phyloP scores from a whole-genome alignment of 176 grass and related monocot species.

The Hsuehochloa calcarea region DNA sequence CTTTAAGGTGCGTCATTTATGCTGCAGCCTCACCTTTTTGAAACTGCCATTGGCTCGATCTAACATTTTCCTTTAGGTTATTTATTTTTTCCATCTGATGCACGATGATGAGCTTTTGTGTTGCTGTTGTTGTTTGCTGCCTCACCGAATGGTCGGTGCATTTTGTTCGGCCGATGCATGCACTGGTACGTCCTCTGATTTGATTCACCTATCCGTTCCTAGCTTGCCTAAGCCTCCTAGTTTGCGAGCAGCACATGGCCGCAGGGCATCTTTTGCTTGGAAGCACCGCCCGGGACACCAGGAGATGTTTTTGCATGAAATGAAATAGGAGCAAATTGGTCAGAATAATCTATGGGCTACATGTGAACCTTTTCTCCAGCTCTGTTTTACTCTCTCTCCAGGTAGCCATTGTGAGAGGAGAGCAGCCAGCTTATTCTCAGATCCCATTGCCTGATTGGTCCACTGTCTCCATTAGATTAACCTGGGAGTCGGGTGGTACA shows the following conservation, averaged over 20 bases:
- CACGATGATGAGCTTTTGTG: neutral
- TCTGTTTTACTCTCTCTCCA: neutral
- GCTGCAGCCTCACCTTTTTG: neutral
- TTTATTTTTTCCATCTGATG: neutral
- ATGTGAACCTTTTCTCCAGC: constrained; percentile 24
- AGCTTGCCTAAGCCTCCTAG: neutral
- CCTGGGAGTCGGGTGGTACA: neutral
- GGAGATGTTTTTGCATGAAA: constrained; percentile 4
- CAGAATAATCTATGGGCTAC: constrained; percentile 30
- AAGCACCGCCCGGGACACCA: neutral
- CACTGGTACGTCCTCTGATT: neutral
- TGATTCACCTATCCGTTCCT: neutral
- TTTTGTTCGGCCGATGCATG: constrained; percentile 11
- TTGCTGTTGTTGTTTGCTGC: neutral
- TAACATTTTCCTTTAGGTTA: neutral
- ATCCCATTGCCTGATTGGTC: constrained; percentile 3
- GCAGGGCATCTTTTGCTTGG: constrained; percentile 23
- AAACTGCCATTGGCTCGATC: neutral
- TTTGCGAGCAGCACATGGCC: constrained; percentile 36
- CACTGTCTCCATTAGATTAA: neutral
- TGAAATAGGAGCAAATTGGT: neutral
- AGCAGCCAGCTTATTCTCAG: constrained; percentile 16
- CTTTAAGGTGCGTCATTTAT: neutral
- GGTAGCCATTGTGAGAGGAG: neutral
- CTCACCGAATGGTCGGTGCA: constrained; percentile 29